Evolutionary conservation across 1,284 basidiomycete genomes (phyloP), one percentile per base, ranked within the genome.

Genomic region (Microbotryomycetes sp.): DNA sequence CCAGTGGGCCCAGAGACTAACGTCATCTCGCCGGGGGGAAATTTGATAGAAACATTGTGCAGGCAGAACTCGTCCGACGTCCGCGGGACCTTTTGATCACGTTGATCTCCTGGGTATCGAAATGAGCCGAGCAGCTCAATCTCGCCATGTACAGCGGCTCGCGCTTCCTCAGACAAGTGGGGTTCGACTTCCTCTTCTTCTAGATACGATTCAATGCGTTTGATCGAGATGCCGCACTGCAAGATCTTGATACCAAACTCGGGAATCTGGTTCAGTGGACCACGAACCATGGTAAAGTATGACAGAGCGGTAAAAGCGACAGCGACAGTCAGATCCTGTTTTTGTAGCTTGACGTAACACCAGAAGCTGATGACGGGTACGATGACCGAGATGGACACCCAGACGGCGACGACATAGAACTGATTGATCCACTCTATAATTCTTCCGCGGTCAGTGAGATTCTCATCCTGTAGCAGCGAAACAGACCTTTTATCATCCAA

Each of bases 1-100:
- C 64, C 79, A 0, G 79, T 73, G 45, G 76, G 73, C 2, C 91
- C 91, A 71, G 88, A 91, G 35, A 94, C 81, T 9, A 94, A 78
- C 0, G 86, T 85, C 31, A 94, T 77, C 73, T 86, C 81, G 47
- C 86, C 86, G 16, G 78, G 73, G 0, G 91, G 91, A 77, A 94
- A 92, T 45, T 82, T 80, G n/a, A 92, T 74, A 15, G 80, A 82
- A 57, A 93, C 75, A 71, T 92, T 87, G 5, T 85, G 77, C 0
- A 94, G 80, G 31, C 86, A 77, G 72, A 92, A 91, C 67, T 85
- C 85, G 56, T 83, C 79, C 60, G 80, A 82, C 1, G 30, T 13
- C 18, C 13, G 35, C 29, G 6, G 56, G 23, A 4, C 27, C 35
- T 41, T 9, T 18, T 41, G 35, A 23, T 21, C 26, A 62, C 46